These are phyloP conservation scores for Hyaloperonospora brassicae DNA, from an alignment of 352 stramenopile species.

Conservation along the genomic window DNA sequence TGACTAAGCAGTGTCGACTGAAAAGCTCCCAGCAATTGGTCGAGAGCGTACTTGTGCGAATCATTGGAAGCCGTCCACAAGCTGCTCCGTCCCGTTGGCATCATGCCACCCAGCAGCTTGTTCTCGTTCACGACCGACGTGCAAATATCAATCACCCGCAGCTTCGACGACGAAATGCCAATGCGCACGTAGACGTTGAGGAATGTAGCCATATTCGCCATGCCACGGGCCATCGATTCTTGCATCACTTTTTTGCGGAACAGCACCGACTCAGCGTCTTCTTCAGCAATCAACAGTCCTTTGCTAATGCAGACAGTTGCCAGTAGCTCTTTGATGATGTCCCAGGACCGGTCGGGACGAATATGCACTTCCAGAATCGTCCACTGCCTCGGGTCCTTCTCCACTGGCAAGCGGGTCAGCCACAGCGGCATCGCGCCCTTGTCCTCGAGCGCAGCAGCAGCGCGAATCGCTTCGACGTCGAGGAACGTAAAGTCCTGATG, in stretches of 20 bases:
- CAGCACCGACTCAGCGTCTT: constrained; percentile 47
- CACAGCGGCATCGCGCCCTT: constrained; percentile 38
- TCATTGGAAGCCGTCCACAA: constrained; percentile 31
- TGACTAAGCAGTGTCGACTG: constrained; percentile 64
- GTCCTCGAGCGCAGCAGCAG: constrained; percentile 21
- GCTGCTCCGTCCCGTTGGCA: constrained; percentile 31
- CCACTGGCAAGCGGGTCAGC: constrained; percentile 47
- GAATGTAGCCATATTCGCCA: constrained; percentile 55
- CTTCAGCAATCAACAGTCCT: constrained; percentile 52
- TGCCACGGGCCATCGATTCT: constrained; percentile 52
- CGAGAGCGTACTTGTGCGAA: constrained; percentile 43
- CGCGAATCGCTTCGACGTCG: constrained; percentile 24
- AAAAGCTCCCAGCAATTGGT: constrained; percentile 59
- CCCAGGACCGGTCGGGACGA: constrained; percentile 61
- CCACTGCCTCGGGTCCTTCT: constrained; percentile 58
- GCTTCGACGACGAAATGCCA: constrained; percentile 67
- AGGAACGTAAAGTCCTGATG: constrained; percentile 67
- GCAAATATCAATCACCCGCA: constrained; percentile 66
- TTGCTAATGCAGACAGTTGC: constrained; percentile 72
- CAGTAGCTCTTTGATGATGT: constrained; percentile 71
- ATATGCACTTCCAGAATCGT: constrained; percentile 63
- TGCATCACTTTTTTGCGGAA: constrained; percentile 65
- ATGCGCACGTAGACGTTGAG: constrained; percentile 68
- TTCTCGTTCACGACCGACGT: constrained; percentile 57
- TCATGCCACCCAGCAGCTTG: constrained; percentile 50